These are phyloP conservation scores for Hemisphaericaspora xylofermentans DNA, from an alignment of 1,139 yeast genomes.

Conservation along the genomic window DNA sequence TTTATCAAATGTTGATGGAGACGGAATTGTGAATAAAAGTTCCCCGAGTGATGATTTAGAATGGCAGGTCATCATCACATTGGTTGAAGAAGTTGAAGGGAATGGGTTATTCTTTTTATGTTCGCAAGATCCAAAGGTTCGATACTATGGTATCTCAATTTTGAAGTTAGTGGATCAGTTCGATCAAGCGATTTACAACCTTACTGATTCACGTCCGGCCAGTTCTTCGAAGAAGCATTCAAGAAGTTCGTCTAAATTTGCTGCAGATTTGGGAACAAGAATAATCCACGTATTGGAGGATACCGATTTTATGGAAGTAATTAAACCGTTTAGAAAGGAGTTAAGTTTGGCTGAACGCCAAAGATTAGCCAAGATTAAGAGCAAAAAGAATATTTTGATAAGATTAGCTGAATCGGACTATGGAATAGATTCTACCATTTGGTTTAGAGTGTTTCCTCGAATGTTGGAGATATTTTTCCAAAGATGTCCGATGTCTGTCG, in stretches of 20 bases:
- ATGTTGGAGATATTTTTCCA: slow-evolving; percentile 72
- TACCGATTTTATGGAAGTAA: slow-evolving; percentile 64
- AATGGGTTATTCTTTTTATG: slow-evolving; percentile 90
- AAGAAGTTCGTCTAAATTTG: slow-evolving; percentile 66
- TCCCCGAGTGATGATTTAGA: slow-evolving; percentile 67
- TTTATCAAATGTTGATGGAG: slow-evolving; percentile 22
- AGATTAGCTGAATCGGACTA: slow-evolving; percentile 86
- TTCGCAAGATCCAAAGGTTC: slow-evolving; percentile 75
- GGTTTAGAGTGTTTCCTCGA: slow-evolving; percentile 87
- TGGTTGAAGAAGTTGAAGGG: slow-evolving; percentile 93
- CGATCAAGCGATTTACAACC: slow-evolving; percentile 73
- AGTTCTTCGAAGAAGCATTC: slow-evolving; percentile 37
- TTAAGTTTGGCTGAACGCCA: slow-evolving; percentile 81
- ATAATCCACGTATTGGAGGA: slow-evolving; percentile 75
- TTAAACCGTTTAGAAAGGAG: slow-evolving; percentile 57
- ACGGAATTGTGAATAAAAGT: slow-evolving; percentile 20
- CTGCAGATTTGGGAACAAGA: slow-evolving; percentile 77
- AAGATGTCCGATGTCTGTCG: slow-evolving; percentile 89
- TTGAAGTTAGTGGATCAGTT: slow-evolving; percentile 76
- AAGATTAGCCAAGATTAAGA: slow-evolving; percentile 62
- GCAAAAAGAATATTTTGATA: slow-evolving; percentile 63
- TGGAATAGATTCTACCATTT: slow-evolving; percentile 92
- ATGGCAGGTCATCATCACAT: slow-evolving; percentile 75
- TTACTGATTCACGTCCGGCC: slow-evolving; percentile 26
- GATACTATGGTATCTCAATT: slow-evolving; percentile 74